These are phyloP conservation scores for Geopyxis carbonaria DNA, from an alignment of 495 filamentous ascomycete genomes.

Conservation along the genomic window DNA sequence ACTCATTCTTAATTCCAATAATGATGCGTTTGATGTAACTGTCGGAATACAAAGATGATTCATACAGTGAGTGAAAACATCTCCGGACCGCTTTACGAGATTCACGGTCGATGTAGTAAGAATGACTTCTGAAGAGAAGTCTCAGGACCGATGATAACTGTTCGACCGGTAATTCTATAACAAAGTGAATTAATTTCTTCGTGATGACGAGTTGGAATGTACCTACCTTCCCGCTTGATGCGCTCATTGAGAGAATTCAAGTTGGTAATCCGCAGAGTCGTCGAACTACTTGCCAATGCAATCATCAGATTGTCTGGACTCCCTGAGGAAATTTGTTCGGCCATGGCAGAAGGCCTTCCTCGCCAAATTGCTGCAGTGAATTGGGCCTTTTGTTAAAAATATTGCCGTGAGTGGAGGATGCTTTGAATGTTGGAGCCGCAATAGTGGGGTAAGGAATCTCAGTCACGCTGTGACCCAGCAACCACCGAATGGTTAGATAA, in stretches of 20 bases:
- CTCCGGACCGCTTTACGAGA: slow-evolving; percentile 66
- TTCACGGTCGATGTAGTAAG: slow-evolving; percentile 66
- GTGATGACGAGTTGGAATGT: slow-evolving; percentile 3
- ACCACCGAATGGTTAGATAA: too few species aligned
- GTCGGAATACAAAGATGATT: slow-evolving; percentile 35
- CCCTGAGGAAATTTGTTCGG: not conserved
- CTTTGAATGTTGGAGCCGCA: too few species aligned
- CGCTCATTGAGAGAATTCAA: slow-evolving; percentile 30
- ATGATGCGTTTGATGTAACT: slow-evolving; percentile 38
- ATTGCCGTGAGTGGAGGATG: too few species aligned
- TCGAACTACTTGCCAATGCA: slow-evolving; percentile 31
- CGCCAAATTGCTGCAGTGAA: too few species aligned
- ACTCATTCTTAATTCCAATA: slow-evolving; percentile 37
- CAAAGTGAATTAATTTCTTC: slow-evolving; percentile 2
- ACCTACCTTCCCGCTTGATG: slow-evolving; percentile 30
- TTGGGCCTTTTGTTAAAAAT: too few species aligned
- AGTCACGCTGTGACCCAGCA: too few species aligned
- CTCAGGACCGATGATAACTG: slow-evolving; percentile 35
- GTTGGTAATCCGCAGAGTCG: slow-evolving; percentile 31
- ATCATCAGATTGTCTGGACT: slow-evolving; percentile 11
- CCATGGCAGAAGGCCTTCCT: not conserved
- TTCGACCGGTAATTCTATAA: slow-evolving; percentile 15
- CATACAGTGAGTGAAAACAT: slow-evolving; percentile 49
- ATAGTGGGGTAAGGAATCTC: too few species aligned
- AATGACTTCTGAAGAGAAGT: slow-evolving; percentile 66